Conservation (phyloP, 345 rosid species). For the Populus tremula region DNA sequence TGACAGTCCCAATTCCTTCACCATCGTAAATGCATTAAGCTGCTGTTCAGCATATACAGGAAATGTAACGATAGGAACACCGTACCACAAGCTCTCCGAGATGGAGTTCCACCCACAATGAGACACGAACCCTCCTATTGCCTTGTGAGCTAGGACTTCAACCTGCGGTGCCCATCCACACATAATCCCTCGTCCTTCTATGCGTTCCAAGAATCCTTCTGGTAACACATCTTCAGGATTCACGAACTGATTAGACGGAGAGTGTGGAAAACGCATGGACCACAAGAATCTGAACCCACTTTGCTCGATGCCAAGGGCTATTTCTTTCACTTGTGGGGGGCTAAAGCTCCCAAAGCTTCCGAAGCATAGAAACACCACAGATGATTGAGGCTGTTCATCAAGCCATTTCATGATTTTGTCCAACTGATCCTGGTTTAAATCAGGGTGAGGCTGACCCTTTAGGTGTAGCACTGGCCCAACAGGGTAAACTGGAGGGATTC, state of each 20-base stretch:
- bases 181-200: constrained; percentile 32
- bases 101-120: constrained; percentile 18
- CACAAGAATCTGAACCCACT: constrained; percentile 15
- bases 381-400: constrained; percentile 13
- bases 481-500: constrained; percentile 1
- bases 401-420: constrained; percentile 5
- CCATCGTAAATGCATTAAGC: constrained; percentile 26
- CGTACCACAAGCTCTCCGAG: constrained; percentile 13
- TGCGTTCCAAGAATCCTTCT: constrained; percentile 33
- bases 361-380: constrained; percentile 22
- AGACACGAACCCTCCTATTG: constrained; percentile 4
- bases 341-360: constrained; percentile 18
- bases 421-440: not conserved
- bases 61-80: constrained; percentile 32
- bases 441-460: constrained; percentile 6
- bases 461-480: not conserved
- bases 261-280: constrained; percentile 5
- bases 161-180: constrained; percentile 21
- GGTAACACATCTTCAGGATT: constrained; percentile 29
- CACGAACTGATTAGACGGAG: not conserved
- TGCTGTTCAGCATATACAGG: constrained; percentile 29
- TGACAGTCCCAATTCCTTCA: constrained; percentile 11
- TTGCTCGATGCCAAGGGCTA: constrained; percentile 20
- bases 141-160: constrained; percentile 2
- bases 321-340: constrained; percentile 15